These are phyloP conservation scores for Calonectria leucothoes DNA, from an alignment of 2,329 filamentous ascomycete species.

Conservation along the genomic window DNA sequence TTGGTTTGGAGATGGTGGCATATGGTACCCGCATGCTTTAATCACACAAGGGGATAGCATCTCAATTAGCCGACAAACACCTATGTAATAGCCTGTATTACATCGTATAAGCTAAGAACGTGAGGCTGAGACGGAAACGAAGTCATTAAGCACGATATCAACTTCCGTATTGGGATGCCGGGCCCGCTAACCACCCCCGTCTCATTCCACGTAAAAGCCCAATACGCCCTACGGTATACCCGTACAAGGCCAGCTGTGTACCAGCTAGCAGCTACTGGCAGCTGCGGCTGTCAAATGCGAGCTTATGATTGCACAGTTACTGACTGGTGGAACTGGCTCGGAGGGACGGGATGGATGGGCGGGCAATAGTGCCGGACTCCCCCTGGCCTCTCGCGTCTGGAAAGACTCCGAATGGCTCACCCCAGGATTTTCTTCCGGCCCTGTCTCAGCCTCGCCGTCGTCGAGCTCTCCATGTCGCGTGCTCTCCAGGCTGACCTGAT, in stretches of 20 bases:
- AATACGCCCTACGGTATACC: neutral
- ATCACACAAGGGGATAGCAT: neutral
- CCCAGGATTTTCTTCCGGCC: neutral
- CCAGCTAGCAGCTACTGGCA: neutral
- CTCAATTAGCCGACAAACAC: neutral
- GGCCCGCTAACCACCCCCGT: constrained; percentile 10
- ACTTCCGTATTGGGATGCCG: constrained; percentile 11
- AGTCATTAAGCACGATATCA: constrained; percentile 11
- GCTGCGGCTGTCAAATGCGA: neutral
- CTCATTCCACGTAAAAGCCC: neutral
- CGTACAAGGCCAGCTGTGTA: neutral
- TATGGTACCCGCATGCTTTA: neutral
- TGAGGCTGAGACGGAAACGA: neutral
- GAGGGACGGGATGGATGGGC: neutral
- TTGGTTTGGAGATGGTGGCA: neutral
- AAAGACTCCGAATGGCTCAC: constrained; percentile 9
- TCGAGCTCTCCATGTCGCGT: neutral
- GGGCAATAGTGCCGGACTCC: neutral
- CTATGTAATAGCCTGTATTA: neutral
- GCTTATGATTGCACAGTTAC: constrained; percentile 8
- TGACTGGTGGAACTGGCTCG: constrained; percentile 1
- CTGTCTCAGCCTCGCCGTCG: neutral
- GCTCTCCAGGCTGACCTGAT: neutral
- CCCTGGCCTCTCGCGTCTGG: neutral
- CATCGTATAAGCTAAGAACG: neutral